Conservation (phyloP, 2,329 filamentous ascomycete species). For the Stagonosporopsis cucurbitacearum region DNA sequence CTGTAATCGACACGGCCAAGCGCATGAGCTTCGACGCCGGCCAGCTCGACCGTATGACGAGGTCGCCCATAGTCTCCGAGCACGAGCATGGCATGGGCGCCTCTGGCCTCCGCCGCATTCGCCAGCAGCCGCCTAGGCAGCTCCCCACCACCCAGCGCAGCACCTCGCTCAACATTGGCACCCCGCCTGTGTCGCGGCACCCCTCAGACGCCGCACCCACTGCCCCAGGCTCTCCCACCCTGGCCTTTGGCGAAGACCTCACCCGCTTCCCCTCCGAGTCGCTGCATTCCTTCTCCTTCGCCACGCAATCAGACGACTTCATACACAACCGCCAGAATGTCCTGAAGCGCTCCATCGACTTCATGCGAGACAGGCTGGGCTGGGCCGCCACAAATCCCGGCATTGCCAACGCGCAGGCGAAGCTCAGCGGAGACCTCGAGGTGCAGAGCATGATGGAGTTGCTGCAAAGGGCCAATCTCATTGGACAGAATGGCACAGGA, state of each 20-base stretch:
- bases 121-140: slow-evolving; percentile 71
- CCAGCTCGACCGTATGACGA: slow-evolving; percentile 72
- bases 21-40: slow-evolving; percentile 81
- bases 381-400: slow-evolving; percentile 78
- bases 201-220: slow-evolving; percentile 61
- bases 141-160: slow-evolving; percentile 68
- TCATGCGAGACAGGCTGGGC: slow-evolving; percentile 90
- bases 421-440: slow-evolving; percentile 81
- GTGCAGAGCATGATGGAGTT: slow-evolving; percentile 91
- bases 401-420: slow-evolving; percentile 82
- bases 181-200: slow-evolving; percentile 61
- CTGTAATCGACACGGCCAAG: slow-evolving; percentile 62
- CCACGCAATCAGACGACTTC: slow-evolving; percentile 90
- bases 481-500: slow-evolving; percentile 70
- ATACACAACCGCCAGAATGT: slow-evolving; percentile 92
- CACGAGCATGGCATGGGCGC: slow-evolving; percentile 86
- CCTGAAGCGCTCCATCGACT: slow-evolving; percentile 90
- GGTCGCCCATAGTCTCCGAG: slow-evolving; percentile 81
- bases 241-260: slow-evolving; percentile 83
- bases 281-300: slow-evolving; percentile 96
- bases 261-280: slow-evolving; percentile 94
- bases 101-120: slow-evolving; percentile 90
- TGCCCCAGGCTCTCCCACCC: slow-evolving; percentile 70
- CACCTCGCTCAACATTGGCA: slow-evolving; percentile 70
- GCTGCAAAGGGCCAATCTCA: slow-evolving; percentile 78